phyloP scores from a whole-genome alignment of 2,329 filamentous ascomycete genomes.

The Phialocephala sp. region DNA sequence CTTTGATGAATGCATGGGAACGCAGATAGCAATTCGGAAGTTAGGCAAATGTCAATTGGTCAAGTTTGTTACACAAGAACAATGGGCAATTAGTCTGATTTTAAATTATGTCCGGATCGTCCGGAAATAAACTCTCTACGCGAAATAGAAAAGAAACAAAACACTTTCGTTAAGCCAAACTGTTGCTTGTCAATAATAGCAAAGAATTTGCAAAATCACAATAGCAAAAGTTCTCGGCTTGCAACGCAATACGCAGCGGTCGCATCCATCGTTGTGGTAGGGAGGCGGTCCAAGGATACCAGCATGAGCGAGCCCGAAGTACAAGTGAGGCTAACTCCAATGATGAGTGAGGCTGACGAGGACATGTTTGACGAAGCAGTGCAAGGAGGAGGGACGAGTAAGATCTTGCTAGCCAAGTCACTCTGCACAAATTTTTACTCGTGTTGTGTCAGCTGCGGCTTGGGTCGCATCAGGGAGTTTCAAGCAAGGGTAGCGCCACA shows the following conservation, averaged over 20 bases:
- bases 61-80: too few species aligned
- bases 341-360: conserved; percentile 4
- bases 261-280: background rate
- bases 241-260: background rate
- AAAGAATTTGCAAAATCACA: background rate
- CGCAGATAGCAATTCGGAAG: too few species aligned
- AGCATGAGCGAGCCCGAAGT: background rate
- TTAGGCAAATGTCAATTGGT: too few species aligned
- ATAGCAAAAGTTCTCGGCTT: background rate
- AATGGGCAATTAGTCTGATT: too few species aligned
- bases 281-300: background rate
- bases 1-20: background rate
- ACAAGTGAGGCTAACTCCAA: conserved; percentile 7
- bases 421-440: background rate
- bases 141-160: too few species aligned
- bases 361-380: background rate
- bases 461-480: background rate
- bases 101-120: too few species aligned
- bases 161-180: too few species aligned
- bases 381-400: background rate
- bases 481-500: background rate
- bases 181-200: background rate
- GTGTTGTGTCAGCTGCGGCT: conserved; percentile 6
- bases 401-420: background rate
- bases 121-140: too few species aligned